Evolutionary conservation across 139 green algal genomes (phyloP), one percentile per base, ranked within the genome.

Genomic region (Chlorella ohadii): DNA sequence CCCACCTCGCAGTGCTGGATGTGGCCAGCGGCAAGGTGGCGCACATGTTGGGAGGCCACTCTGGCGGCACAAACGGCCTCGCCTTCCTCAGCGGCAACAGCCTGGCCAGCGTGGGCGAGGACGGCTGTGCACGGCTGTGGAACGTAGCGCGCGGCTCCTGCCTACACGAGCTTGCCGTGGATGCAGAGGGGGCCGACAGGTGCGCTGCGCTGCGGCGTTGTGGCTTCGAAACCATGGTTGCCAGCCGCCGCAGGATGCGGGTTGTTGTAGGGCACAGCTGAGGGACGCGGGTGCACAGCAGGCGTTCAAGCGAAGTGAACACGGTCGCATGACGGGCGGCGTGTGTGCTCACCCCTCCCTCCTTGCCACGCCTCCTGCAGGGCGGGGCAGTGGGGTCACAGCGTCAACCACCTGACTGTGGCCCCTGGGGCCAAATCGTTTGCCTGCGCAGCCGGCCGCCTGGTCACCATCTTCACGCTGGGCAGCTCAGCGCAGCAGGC

Each of bases 401-500:
- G 78, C 78, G 78, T 83, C 36, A 83, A 41, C 78, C 84, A 88
- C 64, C 78, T 88, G 23, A 39, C 84, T 1, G 55, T 82, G 70
- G 36, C 66, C 20, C 64, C 84, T 0, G 67, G 17, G 0, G 47
- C 31, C 71, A 34, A 33, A 4, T 5, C 61, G 36, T 88, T 88
- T 84, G 84, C 84, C 44, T 72, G 34, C 51, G 51, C 84, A 9
- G 74, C 84, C 22, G 84, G 84, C 71, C 44, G 28, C 25, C 74
- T 70, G 41, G 51, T 88, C 55, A 47, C 36, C 11, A 39, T 82
- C 2, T 87, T 84, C 64, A 34, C 27, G 16, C 22, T 77, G 75
- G 84, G 63, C 0, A 23, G 23, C 64, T n/a, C 9, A 11, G 38
- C 64, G 27, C 59, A 73, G 47, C 51, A 39, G 64, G 28, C 36